phyloP scores from a whole-genome alignment of 257 asterid genomes.

The Solanum megistacrolobum region DNA sequence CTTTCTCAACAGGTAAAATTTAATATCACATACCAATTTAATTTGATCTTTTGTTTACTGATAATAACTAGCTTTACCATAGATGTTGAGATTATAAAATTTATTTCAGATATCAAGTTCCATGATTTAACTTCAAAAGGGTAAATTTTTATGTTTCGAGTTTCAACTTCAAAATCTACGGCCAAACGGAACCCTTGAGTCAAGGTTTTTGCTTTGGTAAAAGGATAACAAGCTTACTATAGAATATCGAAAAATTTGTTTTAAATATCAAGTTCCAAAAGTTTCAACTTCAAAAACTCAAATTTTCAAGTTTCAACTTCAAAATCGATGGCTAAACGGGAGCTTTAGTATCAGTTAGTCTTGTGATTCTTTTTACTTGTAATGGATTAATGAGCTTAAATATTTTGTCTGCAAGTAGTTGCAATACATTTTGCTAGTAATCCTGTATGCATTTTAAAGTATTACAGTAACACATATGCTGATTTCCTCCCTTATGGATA shows the following conservation, averaged over 20 bases:
- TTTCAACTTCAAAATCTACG: not conserved
- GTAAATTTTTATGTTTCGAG: not conserved
- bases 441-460: not conserved
- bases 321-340: not conserved
- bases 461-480: not conserved
- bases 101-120: not conserved
- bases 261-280: not conserved
- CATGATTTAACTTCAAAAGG: not conserved
- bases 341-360: not conserved
- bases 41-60: not conserved
- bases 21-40: not conserved
- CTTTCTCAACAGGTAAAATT: constrained; percentile 48
- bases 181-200: not conserved
- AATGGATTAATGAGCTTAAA: not conserved
- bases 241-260: not conserved
- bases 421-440: not conserved
- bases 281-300: not conserved
- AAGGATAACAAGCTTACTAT: not conserved
- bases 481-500: not conserved
- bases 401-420: not conserved
- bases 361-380: not conserved
- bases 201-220: not conserved
- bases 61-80: not conserved
- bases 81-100: not conserved
- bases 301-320: not conserved